Evolutionary conservation across 257 asterid species (phyloP), one percentile per base, ranked within the genome.

Genomic region (Gardenia jasminoides): DNA sequence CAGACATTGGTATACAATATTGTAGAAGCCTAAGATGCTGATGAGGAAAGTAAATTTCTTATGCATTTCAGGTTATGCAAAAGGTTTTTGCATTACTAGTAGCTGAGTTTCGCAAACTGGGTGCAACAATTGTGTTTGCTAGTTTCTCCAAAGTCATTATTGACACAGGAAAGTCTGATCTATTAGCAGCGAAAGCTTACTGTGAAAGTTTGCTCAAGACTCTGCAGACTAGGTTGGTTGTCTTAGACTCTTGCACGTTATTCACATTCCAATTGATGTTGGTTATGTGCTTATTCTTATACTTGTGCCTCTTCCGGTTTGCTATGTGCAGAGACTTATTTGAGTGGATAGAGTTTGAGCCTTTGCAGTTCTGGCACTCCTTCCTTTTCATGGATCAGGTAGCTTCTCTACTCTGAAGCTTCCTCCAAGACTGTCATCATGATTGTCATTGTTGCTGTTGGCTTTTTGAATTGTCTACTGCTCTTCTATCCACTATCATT

Each of bases 331-430:
- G 99, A 87, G 99, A 95, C 82, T 86, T 95, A 69, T 95, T 95
- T 78, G 97, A 93, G 88, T 95, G 97, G 99, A 84, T 95, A 76
- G 99, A 92, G 87, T 91, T 95, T 68, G 99, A 95, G 88, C 98
- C 97, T 46, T 75, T 81, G 83, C 97, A 93, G 90, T 95, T 88
- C 80, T 95, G 98, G 98, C 96, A 95, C 85, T 93, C 98, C 81
- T 83, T 93, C 73, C 94, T 95, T 82, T 93, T 95, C 82, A 95
- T 95, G 99, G 99, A 95, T 83, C 98, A 93, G 98, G 99, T 95
- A 79, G 78, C 91, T 85, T 58, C 54, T 56, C 50, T 44, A 36
- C 41, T 39, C 59, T 26, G 61, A 6, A 2, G 20, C 28, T 70
- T 69, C 12, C 41, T 2, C 3, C 48, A 24, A 24, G 43, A 28